These are phyloP conservation scores for Dendrobium catenatum DNA, from an alignment of 106 monocot species.

Conservation along the genomic window DNA sequence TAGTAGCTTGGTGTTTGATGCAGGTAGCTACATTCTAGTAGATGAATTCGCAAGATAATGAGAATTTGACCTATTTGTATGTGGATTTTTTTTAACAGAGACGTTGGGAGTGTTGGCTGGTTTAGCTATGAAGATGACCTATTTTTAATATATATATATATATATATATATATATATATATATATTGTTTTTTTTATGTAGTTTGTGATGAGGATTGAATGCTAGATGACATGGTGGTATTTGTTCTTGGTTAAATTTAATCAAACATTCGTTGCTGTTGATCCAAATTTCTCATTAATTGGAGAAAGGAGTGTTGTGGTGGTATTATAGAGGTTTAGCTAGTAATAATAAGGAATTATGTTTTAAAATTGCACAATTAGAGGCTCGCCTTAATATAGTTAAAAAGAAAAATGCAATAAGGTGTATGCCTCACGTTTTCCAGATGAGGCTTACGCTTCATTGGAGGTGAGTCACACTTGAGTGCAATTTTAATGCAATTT, in stretches of 20 bases:
- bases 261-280: background rate
- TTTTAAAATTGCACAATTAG: no score
- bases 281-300: background rate
- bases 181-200: no score
- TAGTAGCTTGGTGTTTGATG: no score
- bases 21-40: no score
- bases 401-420: no score
- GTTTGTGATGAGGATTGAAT: background rate
- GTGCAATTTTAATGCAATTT: no score
- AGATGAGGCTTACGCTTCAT: no score
- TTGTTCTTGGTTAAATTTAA: background rate
- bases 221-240: background rate
- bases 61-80: background rate
- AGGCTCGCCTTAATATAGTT: no score
- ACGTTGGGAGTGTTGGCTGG: background rate
- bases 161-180: no score
- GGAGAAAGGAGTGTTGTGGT: background rate
- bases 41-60: background rate
- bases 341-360: background rate
- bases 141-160: background rate
- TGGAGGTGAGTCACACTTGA: no score
- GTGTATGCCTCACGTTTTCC: no score
- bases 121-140: background rate
- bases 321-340: background rate
- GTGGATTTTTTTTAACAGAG: background rate